A percentile compares a stretch with the other conserved stretches of the same genome.
Conservation (phyloP, 163 green algal species). For the Scenedesmus sp. region DNA sequence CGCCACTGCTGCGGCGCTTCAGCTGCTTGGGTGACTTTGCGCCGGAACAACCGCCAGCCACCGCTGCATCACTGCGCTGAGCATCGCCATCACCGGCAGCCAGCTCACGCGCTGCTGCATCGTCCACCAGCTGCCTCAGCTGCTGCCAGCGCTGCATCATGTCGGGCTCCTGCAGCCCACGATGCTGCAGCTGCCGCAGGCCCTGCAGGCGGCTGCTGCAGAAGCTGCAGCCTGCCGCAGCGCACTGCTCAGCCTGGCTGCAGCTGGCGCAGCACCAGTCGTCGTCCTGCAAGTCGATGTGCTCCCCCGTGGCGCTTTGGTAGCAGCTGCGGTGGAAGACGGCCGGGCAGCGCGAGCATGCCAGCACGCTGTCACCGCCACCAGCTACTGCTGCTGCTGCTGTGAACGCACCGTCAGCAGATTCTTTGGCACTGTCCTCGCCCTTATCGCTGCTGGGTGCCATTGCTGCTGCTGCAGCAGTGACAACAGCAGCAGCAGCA, state of each 20-base stretch:
- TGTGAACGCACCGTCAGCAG: no score
- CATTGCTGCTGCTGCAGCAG: background rate
- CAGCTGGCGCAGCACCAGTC: slow-evolving; percentile 33
- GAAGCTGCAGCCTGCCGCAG: slow-evolving; percentile 19
- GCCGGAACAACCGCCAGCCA: background rate
- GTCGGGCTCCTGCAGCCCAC: background rate
- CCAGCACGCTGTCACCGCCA: background rate
- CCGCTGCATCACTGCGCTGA: background rate
- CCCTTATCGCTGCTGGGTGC: background rate
- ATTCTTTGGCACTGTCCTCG: background rate
- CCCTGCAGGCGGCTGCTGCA: background rate
- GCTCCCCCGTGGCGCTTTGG: background rate
- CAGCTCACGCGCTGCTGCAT: background rate
- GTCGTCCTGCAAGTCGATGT: background rate
- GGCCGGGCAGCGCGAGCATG: slow-evolving; percentile 6
- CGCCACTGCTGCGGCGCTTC: background rate
- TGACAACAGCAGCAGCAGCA: background rate
- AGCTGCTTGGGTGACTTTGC: background rate
- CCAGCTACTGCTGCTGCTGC: background rate
- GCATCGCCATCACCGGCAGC: background rate
- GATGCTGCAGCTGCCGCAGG: background rate
- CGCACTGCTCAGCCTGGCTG: background rate
- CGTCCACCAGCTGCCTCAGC: background rate
- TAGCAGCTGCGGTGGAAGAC: slow-evolving; percentile 37
- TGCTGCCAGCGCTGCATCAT: slow-evolving; percentile 11